Evolutionary conservation across 2,329 filamentous ascomycete genomes (phyloP), one percentile per base, ranked within the genome.

Genomic region (Macroventuria anomochaeta): DNA sequence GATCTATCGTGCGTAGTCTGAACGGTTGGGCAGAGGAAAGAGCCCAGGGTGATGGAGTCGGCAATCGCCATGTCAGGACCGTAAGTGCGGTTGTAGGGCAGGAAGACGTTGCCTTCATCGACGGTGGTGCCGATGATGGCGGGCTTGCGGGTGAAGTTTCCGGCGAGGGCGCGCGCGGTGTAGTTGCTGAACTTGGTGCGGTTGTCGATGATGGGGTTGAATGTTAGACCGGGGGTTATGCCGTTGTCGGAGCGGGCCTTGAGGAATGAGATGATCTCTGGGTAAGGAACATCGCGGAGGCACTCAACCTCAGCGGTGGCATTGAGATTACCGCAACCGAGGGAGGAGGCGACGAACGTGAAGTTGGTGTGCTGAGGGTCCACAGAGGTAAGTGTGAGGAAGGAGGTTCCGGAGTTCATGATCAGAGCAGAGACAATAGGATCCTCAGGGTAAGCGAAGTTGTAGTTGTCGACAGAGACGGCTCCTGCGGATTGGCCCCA

Each of bases 401-500:
- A 51, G 2, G 64, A 53, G n/a, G 41, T 62, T 10, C 68, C 66
- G 18, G 66, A 69, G 39, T 65, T 53, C 59, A 68, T 61, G 18
- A 72, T 70, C 17, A 66, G 39, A 33, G 60, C 55, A 5, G 57
- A 55, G 4, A 68, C 75, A 20, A 84, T 83, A 5, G 81, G 79
- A 34, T 83, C 79, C 0, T 78, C 50, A 2, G 61, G 59, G 40
- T 79, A 81, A 3, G 81, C 78, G 44, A 81, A 83, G 5, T 78
- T 73, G 70, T 78, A 81, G 62, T 78, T 77, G 57, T 83, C 80
- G 0, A 77, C 76, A 1, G 75, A 66, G 3, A 76, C 65, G 10
- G 71, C 70, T 1, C 75, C 75, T 10, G 74, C 70, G 1, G 69
- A 71, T 28, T 77, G 74, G 2, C 76, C 76, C 69, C 72, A 77